These are phyloP conservation scores for Hyaloperonospora arabidopsidis DNA, from an alignment of 352 stramenopile genomes.

Conservation along the genomic window DNA sequence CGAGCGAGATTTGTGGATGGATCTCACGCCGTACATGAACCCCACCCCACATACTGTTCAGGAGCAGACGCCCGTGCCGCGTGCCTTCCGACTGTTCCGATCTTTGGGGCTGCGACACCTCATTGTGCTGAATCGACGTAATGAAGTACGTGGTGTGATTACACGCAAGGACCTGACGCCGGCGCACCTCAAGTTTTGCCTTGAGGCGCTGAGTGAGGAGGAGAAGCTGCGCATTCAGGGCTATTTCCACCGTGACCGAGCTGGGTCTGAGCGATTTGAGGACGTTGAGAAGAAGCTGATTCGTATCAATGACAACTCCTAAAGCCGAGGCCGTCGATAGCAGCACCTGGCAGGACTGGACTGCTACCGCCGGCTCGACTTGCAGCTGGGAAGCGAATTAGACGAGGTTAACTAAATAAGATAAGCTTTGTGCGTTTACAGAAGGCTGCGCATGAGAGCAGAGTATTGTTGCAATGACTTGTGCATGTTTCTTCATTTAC, in stretches of 20 bases:
- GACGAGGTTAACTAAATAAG: too few relatives aligned
- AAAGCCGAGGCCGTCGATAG: constrained; percentile 13
- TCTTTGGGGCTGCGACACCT: constrained; percentile 95
- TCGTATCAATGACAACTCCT: constrained; percentile 81
- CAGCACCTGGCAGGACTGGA: too few relatives aligned
- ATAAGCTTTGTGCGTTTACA: too few relatives aligned
- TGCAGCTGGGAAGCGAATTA: too few relatives aligned
- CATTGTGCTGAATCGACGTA: constrained; percentile 85
- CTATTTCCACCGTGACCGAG: constrained; percentile 73
- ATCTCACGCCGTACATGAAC: constrained; percentile 97
- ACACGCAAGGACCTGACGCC: constrained; percentile 83
- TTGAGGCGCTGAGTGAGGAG: constrained; percentile 65
- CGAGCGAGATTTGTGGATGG: constrained; percentile 83
- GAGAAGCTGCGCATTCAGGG: constrained; percentile 81
- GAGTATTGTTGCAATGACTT: too few relatives aligned
- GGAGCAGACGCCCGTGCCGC: constrained; percentile 89
- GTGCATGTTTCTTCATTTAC: too few relatives aligned
- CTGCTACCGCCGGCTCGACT: too few relatives aligned
- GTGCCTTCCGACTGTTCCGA: constrained; percentile 95
- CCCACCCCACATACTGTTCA: constrained; percentile 93
- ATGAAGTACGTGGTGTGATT: constrained; percentile 85
- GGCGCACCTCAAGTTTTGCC: constrained; percentile 71
- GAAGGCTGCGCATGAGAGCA: too few relatives aligned
- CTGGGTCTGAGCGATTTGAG: constrained; percentile 63
- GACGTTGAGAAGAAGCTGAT: constrained; percentile 79